phyloP scores from a whole-genome alignment of 208 protist genomes.

The Trypanosoma scelopori region DNA sequence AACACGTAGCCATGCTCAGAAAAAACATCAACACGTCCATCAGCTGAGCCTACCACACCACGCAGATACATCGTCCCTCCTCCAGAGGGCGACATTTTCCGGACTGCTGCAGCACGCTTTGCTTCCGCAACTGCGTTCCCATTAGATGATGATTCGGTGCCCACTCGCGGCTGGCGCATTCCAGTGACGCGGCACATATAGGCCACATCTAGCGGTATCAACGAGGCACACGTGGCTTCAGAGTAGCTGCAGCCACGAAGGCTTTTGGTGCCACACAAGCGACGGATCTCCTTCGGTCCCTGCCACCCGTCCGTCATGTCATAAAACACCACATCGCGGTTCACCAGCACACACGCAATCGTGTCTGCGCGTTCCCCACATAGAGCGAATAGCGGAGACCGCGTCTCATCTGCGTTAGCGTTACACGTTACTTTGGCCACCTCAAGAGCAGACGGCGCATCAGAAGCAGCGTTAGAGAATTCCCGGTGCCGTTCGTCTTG shows the following conservation, averaged over 20 bases:
- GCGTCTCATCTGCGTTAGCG: neutral
- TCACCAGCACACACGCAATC: slow-evolving; percentile 52
- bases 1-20: slow-evolving; percentile 67
- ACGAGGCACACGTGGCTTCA: slow-evolving; percentile 43
- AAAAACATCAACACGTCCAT: slow-evolving; percentile 81
- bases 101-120: neutral
- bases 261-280: slow-evolving; percentile 31
- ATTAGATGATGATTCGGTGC: neutral
- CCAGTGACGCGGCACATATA: slow-evolving; percentile 40
- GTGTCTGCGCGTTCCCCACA: slow-evolving; percentile 43
- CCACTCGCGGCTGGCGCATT: neutral
- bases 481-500: neutral
- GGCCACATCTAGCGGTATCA: slow-evolving; percentile 61
- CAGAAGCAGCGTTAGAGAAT: neutral
- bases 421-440: no score
- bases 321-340: slow-evolving; percentile 53
- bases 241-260: slow-evolving; percentile 1
- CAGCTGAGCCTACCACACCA: slow-evolving; percentile 64
- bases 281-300: slow-evolving; percentile 46
- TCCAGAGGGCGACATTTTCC: neutral
- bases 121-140: neutral
- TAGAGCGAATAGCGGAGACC: slow-evolving; percentile 40
- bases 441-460: neutral
- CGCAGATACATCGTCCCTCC: slow-evolving; percentile 43
- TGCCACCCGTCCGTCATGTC: slow-evolving; percentile 28